Conservation (phyloP, 768 basidiomycete species). For the Calocera viscosa region DNA sequence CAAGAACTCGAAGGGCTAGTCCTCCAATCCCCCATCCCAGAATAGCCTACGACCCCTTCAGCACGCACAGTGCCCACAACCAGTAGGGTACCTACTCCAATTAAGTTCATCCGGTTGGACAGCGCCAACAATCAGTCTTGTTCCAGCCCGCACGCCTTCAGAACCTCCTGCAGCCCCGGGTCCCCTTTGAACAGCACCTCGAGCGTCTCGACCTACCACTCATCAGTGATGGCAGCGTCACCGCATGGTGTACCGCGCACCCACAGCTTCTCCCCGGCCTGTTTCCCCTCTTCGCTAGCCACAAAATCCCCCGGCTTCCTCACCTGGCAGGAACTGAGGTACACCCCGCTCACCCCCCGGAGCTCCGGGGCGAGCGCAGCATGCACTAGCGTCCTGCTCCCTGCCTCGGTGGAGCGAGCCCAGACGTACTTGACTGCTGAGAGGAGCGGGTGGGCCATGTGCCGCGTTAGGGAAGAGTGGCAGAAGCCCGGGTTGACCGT, state of each 20-base stretch:
- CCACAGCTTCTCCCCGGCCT: constrained; percentile 29
- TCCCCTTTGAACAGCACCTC: constrained; percentile 23
- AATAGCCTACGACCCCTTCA: no score
- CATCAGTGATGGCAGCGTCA: neutral
- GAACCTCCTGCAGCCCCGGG: neutral
- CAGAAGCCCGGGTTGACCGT: neutral
- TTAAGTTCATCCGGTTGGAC: no score
- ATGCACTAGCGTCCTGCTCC: constrained; percentile 28
- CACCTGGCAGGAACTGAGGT: constrained; percentile 21
- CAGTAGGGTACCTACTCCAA: no score
- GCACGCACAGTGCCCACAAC: no score
- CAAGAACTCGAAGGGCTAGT: no score
- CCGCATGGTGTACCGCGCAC: constrained; percentile 18
- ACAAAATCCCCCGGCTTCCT: constrained; percentile 29
- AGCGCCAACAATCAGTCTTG: no score
- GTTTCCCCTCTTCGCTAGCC: constrained; percentile 26
- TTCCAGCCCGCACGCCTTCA: neutral
- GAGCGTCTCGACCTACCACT: constrained; percentile 23
- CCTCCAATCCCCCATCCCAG: no score
- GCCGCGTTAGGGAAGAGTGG: neutral
- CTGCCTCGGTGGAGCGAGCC: constrained; percentile 30
- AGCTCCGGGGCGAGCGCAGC: constrained; percentile 25
- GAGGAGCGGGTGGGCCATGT: neutral
- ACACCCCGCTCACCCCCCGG: constrained; percentile 27
- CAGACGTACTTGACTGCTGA: constrained; percentile 23